Percentiles rank a stretch among this genome's conserved stretches.
These are phyloP conservation scores for Dionaea muscipula DNA, from an alignment of 179 eudicot genomes.

Conservation along the genomic window DNA sequence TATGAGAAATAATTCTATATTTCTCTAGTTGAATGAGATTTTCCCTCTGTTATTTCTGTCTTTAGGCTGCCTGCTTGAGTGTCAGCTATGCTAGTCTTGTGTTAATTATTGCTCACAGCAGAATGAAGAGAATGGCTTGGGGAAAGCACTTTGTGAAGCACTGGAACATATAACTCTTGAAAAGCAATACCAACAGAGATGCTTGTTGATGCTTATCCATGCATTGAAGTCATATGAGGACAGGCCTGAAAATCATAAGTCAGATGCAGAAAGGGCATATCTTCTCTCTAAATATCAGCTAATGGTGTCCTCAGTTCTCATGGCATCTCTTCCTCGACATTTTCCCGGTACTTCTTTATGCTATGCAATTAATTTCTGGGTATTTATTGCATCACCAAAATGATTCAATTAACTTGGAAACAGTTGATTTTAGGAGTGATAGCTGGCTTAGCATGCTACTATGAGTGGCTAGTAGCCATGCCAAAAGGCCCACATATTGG, in stretches of 20 bases:
- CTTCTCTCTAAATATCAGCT: slow-evolving; percentile 62
- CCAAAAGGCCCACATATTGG: no score
- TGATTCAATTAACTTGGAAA: no score
- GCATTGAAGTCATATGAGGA: slow-evolving; percentile 39
- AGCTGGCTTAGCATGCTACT: no score
- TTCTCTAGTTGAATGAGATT: neutral
- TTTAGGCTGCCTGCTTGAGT: neutral
- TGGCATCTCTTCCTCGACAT: slow-evolving; percentile 72
- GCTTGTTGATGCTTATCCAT: slow-evolving; percentile 44
- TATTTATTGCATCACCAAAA: no score
- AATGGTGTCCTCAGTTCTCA: slow-evolving; percentile 71
- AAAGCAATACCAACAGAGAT: slow-evolving; percentile 68
- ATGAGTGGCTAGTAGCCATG: no score
- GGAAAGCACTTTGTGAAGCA: slow-evolving; percentile 49
- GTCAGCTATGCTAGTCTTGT: neutral
- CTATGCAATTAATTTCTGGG: no score
- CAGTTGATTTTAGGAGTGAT: no score
- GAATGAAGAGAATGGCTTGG: slow-evolving; percentile 47
- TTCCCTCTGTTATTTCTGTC: neutral
- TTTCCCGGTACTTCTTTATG: slow-evolving; percentile 88
- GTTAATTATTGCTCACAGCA: slow-evolving; percentile 15
- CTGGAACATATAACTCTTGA: slow-evolving; percentile 64
- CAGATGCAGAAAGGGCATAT: slow-evolving; percentile 29
- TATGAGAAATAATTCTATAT: no score
- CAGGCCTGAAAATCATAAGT: slow-evolving; percentile 17